phyloP scores from a whole-genome alignment of 1,284 basidiomycete genomes.

The Moesziomyces antarcticus region DNA sequence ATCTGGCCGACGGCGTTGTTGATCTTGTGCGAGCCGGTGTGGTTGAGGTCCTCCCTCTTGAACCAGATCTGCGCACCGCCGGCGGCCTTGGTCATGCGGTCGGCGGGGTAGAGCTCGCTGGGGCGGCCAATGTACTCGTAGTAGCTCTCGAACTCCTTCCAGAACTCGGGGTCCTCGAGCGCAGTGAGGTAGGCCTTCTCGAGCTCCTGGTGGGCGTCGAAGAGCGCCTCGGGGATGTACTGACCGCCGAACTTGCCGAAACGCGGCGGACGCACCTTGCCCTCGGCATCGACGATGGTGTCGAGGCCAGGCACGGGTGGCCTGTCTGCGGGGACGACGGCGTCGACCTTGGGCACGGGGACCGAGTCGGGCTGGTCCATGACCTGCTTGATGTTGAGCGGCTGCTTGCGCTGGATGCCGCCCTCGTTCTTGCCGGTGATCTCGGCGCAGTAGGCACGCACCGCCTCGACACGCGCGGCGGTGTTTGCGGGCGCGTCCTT shows the following conservation, averaged over 20 bases:
- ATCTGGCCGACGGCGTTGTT: conserved; percentile 72
- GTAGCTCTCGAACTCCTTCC: conserved; percentile 88
- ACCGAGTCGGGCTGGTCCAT: conserved; percentile 49
- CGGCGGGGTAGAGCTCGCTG: conserved; percentile 78
- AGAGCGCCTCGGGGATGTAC: conserved; percentile 93
- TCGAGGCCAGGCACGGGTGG: conserved; percentile 55
- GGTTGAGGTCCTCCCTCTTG: conserved; percentile 89
- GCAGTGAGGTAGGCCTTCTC: conserved; percentile 90
- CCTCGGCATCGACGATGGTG: conserved; percentile 50
- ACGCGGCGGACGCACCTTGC: conserved; percentile 73
- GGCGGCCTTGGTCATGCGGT: conserved; percentile 79
- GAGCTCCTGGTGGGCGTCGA: conserved; percentile 89
- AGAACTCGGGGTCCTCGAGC: conserved; percentile 87
- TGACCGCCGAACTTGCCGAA: conserved; percentile 98
- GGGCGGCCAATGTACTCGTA: conserved; percentile 90
- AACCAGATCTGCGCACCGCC: conserved; percentile 96
- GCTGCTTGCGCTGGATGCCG: conserved; percentile 56
- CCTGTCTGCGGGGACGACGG: conserved; percentile 49
- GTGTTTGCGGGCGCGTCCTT: conserved; percentile 72
- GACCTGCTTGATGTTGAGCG: conserved; percentile 54
- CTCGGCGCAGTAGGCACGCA: conserved; percentile 72
- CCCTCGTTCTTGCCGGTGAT: conserved; percentile 72
- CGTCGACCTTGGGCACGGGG: conserved; percentile 59
- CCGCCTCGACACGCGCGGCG: conserved; percentile 69
- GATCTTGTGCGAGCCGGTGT: conserved; percentile 68